Percentiles rank a stretch among this genome's conserved stretches.
Evolutionary conservation across 2,329 filamentous ascomycete genomes (phyloP).

Genomic region (Beauveria medogensis): DNA sequence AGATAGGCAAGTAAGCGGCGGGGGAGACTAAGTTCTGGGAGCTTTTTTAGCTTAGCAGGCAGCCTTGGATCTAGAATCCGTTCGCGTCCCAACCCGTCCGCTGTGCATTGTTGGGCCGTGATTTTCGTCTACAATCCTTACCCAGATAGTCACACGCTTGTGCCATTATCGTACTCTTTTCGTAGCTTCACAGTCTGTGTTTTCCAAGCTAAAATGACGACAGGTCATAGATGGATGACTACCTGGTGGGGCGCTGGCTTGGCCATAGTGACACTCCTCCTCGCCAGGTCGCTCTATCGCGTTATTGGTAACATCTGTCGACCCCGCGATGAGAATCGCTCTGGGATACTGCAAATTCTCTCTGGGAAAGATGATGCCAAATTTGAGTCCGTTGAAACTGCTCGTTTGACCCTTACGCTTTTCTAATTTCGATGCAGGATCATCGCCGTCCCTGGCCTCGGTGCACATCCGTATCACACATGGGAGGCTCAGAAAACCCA

Average conservation of each 20-base stretch:
- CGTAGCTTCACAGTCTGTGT: too few relatives aligned
- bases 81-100: too few relatives aligned
- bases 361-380: constrained; percentile 1
- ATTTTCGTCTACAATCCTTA: too few relatives aligned
- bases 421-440: constrained; percentile 11
- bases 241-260: background rate
- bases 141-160: too few relatives aligned
- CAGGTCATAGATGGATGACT: background rate
- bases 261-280: background rate
- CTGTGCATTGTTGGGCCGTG: too few relatives aligned
- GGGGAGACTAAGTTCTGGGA: too few relatives aligned
- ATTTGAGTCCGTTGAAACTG: constrained; percentile 8
- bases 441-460: constrained; percentile 17
- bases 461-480: constrained; percentile 14
- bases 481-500: constrained; percentile 9
- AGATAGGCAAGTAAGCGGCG: too few relatives aligned
- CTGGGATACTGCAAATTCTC: constrained; percentile 1
- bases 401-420: background rate
- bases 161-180: too few relatives aligned
- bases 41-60: too few relatives aligned
- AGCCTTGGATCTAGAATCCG: too few relatives aligned
- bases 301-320: background rate
- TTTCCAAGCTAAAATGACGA: too few relatives aligned
- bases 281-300: background rate
- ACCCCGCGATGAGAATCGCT: background rate